Evolutionary conservation across 805 yeast species (phyloP).

Genomic region (Sungouiella thailandica): DNA sequence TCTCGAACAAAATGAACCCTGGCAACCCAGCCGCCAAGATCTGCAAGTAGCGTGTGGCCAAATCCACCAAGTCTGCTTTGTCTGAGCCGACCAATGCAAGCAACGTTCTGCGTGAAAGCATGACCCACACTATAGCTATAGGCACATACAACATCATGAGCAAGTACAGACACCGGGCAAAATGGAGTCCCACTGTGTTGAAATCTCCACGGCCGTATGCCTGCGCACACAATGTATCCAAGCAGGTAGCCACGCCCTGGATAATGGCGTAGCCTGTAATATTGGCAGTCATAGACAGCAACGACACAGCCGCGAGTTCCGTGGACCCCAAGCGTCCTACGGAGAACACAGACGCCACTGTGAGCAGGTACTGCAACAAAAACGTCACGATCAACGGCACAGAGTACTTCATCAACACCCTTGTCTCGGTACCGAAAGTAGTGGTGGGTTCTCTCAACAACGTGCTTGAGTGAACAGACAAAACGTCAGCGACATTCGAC

Average conservation of each 20-base stretch:
- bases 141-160: conserved; percentile 48
- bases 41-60: conserved; percentile 57
- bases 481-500: conserved; percentile 13
- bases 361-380: conserved; percentile 63
- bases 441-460: conserved; percentile 40
- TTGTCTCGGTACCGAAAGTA: conserved; percentile 31
- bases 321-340: conserved; percentile 70
- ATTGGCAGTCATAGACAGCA: conserved; percentile 75
- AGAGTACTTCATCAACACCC: conserved; percentile 37
- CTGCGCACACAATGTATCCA: conserved; percentile 76
- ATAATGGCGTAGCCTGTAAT: conserved; percentile 71
- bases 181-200: conserved; percentile 62
- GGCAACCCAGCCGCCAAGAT: conserved; percentile 64
- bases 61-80: conserved; percentile 25
- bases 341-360: conserved; percentile 72
- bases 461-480: conserved; percentile 18
- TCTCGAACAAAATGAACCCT: conserved; percentile 67
- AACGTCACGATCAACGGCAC: conserved; percentile 64
- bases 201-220: conserved; percentile 67
- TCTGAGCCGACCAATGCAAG: conserved; percentile 20
- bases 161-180: conserved; percentile 61
- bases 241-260: conserved; percentile 73
- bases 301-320: conserved; percentile 70
- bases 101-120: conserved; percentile 48
- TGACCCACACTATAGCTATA: conserved; percentile 57